Percentiles rank a stretch among this genome's conserved stretches.
These are phyloP conservation scores for Aspergillus pseudoglaucus DNA, from an alignment of 2,329 filamentous ascomycete species.

Conservation along the genomic window DNA sequence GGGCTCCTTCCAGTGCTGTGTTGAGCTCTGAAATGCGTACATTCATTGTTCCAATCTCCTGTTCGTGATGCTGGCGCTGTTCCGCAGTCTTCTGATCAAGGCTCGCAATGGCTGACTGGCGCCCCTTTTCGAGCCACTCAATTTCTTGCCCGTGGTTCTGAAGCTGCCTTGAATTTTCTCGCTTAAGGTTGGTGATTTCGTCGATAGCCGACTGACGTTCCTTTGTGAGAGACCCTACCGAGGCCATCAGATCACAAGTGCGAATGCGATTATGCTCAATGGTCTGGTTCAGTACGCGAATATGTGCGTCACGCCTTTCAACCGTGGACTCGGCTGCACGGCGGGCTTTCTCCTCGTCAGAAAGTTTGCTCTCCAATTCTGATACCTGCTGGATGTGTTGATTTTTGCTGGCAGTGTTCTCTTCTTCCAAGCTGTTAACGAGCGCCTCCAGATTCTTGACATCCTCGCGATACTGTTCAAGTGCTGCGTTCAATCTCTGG, in stretches of 20 bases:
- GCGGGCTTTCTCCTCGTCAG: constrained; percentile 26
- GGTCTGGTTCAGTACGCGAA: constrained; percentile 31
- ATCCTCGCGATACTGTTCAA: constrained; percentile 40
- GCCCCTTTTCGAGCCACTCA: constrained; percentile 27
- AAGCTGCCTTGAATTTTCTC: constrained; percentile 2
- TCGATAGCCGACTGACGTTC: constrained; percentile 17
- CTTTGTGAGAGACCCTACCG: constrained; percentile 26
- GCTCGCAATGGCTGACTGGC: constrained; percentile 14
- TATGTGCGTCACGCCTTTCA: constrained; percentile 27
- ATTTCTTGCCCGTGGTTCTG: constrained; percentile 30
- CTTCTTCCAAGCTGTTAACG: constrained; percentile 35
- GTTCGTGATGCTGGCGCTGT: constrained; percentile 22
- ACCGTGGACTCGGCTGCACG: constrained; percentile 29
- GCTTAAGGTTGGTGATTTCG: constrained; percentile 8
- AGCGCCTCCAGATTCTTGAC: constrained; percentile 38
- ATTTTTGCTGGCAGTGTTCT: constrained; percentile 25
- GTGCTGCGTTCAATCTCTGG: constrained; percentile 34
- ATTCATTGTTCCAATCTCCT: constrained; percentile 35
- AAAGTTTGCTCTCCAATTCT: constrained; percentile 29
- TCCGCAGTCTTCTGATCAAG: constrained; percentile 18
- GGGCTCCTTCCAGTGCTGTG: constrained; percentile 32
- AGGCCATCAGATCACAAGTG: constrained; percentile 27
- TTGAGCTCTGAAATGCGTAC: constrained; percentile 35
- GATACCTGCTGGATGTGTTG: constrained; percentile 24
- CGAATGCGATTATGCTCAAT: constrained; percentile 30